These are phyloP conservation scores for Blastobotrys serpentis DNA, from an alignment of 1,139 yeast species.

Conservation along the genomic window DNA sequence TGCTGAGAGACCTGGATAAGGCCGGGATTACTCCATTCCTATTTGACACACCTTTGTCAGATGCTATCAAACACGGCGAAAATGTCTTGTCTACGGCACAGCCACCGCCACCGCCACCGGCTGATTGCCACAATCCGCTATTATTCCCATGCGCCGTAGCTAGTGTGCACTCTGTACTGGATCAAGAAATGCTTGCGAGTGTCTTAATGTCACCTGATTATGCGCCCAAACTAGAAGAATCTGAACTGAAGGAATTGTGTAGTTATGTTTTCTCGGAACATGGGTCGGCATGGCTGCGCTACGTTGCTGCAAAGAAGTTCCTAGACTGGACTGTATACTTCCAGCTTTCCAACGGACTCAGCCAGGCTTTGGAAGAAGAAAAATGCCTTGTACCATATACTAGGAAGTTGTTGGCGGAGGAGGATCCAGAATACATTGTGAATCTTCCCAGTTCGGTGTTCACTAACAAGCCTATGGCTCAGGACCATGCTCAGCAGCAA, in stretches of 20 bases:
- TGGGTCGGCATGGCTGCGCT: slow-evolving; percentile 35
- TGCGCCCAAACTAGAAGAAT: slow-evolving; percentile 24
- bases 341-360: slow-evolving; percentile 14
- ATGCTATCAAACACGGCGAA: slow-evolving; percentile 27
- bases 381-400: slow-evolving; percentile 2
- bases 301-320: slow-evolving; percentile 32
- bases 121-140: slow-evolving; percentile 12
- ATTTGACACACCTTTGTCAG: slow-evolving; percentile 29
- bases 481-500: slow-evolving; percentile 27
- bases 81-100: not conserved
- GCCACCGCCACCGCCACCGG: slow-evolving; percentile 3
- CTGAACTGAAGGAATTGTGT: slow-evolving; percentile 28
- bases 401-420: not conserved
- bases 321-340: slow-evolving; percentile 27
- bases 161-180: slow-evolving; percentile 21
- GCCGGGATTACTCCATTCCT: slow-evolving; percentile 30
- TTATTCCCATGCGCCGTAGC: slow-evolving; percentile 26
- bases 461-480: slow-evolving; percentile 2
- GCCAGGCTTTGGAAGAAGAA: slow-evolving; percentile 7
- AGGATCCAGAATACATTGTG: slow-evolving; percentile 15
- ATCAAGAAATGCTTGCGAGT: slow-evolving; percentile 31
- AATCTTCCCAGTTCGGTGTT: slow-evolving; percentile 18
- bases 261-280: slow-evolving; percentile 31
- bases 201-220: slow-evolving; percentile 33
- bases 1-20: slow-evolving; percentile 25